phyloP scores from a whole-genome alignment of 768 basidiomycete genomes.

The Xerocomus brunneocitrinus region DNA sequence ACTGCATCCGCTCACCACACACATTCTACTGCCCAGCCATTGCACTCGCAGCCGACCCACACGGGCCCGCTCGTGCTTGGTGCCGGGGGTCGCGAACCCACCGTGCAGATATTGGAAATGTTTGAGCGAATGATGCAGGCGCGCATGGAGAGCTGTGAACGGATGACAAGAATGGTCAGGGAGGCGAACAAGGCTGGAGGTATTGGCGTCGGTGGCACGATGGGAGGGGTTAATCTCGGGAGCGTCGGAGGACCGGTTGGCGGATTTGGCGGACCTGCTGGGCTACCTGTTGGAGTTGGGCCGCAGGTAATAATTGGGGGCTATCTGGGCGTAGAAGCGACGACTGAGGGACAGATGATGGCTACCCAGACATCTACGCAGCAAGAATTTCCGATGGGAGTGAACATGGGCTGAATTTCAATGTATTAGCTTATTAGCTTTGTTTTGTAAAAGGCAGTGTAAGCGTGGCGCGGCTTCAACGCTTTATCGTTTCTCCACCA shows the following conservation, averaged over 20 bases:
- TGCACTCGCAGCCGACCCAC: conserved; percentile 12
- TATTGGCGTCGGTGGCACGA: conserved; percentile 4
- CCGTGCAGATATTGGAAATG: conserved; percentile 56
- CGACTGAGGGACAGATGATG: conserved; percentile 13
- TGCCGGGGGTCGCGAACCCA: conserved; percentile 33
- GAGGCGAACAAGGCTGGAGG: conserved; percentile 26
- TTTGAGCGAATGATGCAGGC: conserved; percentile 71
- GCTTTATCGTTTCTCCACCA: neutral
- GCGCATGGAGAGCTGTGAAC: conserved; percentile 72
- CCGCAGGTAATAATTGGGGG: conserved; percentile 18
- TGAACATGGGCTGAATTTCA: neutral
- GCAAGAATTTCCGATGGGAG: conserved; percentile 23
- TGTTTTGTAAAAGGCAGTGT: conserved; percentile 8
- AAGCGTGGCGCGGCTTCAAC: neutral
- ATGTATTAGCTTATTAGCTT: neutral
- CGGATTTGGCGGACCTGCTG: conserved; percentile 27
- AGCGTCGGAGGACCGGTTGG: conserved; percentile 29
- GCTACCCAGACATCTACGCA: conserved; percentile 9
- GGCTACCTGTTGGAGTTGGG: conserved; percentile 19
- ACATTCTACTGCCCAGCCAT: conserved; percentile 5
- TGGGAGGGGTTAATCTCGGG: conserved; percentile 11
- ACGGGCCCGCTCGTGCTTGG: conserved; percentile 27
- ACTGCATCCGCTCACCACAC: conserved; percentile 12
- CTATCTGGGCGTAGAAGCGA: conserved; percentile 11
- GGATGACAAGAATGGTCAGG: conserved; percentile 53